A percentile compares a stretch with the other conserved stretches of the same genome.
phyloP scores from a whole-genome alignment of 2,329 filamentous ascomycete genomes.

The Kalaharituber pfeilii region DNA sequence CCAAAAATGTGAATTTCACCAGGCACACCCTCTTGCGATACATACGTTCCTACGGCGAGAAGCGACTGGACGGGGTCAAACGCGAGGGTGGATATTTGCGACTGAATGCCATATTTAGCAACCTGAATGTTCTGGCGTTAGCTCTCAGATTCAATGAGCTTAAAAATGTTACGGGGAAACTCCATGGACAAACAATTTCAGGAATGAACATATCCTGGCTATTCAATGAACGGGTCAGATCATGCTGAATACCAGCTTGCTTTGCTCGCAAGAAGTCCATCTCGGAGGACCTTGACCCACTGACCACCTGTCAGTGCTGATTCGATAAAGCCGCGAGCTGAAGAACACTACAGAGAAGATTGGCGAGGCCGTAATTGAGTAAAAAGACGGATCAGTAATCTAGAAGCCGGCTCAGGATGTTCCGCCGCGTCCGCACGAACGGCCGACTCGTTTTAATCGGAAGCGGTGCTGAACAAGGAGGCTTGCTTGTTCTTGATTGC shows the following conservation, averaged over 20 bases:
- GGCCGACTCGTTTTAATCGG: no score
- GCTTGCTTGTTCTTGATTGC: no score
- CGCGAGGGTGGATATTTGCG: constrained; percentile 54
- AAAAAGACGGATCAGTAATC: no score
- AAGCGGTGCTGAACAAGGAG: no score
- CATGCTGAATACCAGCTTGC: constrained; percentile 81
- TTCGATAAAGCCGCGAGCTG: no score
- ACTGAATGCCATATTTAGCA: constrained; percentile 22
- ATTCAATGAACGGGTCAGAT: constrained; percentile 55
- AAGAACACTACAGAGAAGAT: no score
- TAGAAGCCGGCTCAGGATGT: no score
- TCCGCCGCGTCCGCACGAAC: no score
- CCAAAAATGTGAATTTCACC: constrained; percentile 85
- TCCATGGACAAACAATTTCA: constrained; percentile 39
- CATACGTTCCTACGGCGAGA: constrained; percentile 75
- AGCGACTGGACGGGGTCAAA: constrained; percentile 92
- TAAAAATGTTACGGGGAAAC: neutral
- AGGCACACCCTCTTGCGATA: constrained; percentile 58
- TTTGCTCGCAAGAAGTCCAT: constrained; percentile 62
- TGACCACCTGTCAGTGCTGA: no score
- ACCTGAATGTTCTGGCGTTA: constrained; percentile 9
- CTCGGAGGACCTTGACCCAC: no score
- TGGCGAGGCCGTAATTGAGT: no score
- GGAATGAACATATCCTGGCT: constrained; percentile 56
- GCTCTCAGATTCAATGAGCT: no score